Evolutionary conservation across 495 filamentous ascomycete genomes (phyloP).

Genomic region (Corynascus novoguineensis): DNA sequence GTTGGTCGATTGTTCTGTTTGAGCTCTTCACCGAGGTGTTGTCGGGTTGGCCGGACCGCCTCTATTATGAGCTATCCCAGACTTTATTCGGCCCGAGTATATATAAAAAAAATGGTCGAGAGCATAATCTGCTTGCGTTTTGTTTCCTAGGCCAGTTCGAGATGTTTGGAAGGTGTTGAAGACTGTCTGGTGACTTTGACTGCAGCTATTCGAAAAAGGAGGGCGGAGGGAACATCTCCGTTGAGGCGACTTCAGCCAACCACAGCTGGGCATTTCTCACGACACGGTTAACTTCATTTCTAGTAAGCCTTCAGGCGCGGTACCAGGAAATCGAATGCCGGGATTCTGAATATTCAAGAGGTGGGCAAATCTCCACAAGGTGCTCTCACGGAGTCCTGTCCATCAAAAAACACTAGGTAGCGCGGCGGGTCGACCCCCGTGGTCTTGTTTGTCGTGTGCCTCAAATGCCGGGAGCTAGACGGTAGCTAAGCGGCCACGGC

Average conservation of each 20-base stretch:
- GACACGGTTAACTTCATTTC: not conserved
- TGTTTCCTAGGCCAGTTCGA: no score
- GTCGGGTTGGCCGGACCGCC: no score
- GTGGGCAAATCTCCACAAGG: not conserved
- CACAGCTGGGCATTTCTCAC: not conserved
- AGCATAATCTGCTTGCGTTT: no score
- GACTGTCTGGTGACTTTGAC: no score
- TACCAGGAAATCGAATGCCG: not conserved
- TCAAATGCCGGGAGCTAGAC: not conserved
- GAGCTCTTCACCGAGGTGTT: no score
- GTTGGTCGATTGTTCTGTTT: no score
- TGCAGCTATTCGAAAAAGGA: not conserved
- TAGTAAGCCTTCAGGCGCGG: not conserved
- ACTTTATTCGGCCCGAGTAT: no score
- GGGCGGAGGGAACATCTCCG: not conserved
- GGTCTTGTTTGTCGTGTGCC: not conserved
- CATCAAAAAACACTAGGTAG: not conserved
- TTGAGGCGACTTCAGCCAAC: not conserved
- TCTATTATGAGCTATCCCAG: no score
- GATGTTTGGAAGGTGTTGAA: no score
- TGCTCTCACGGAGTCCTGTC: not conserved
- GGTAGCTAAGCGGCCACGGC: no score
- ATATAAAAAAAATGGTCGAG: no score
- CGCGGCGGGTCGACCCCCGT: not conserved
- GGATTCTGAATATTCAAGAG: no score